Evolutionary conservation across 352 stramenopile genomes (phyloP).

Genomic region (Phytophthora sansomeana): DNA sequence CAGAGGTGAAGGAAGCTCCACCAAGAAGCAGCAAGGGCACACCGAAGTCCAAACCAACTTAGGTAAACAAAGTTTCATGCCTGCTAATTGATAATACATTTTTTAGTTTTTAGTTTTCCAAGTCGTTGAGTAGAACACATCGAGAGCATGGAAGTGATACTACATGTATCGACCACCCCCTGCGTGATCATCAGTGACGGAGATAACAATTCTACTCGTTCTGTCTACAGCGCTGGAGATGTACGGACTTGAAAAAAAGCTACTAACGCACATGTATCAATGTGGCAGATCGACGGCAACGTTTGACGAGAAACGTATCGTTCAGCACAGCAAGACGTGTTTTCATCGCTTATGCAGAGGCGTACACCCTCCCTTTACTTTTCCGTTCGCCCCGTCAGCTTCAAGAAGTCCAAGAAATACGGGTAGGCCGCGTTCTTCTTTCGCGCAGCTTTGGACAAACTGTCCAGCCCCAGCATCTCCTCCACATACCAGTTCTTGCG

Average conservation of each 20-base stretch:
- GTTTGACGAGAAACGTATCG: too few relatives aligned
- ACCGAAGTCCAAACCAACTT: not conserved
- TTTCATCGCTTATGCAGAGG: too few relatives aligned
- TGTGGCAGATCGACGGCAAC: too few relatives aligned
- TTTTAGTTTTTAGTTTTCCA: slow-evolving; percentile 9
- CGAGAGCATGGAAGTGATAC: too few relatives aligned
- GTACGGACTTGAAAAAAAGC: too few relatives aligned
- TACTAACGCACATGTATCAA: too few relatives aligned
- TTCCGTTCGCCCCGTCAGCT: not conserved
- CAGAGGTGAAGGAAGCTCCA: slow-evolving; percentile 15
- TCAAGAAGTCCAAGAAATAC: slow-evolving; percentile 11
- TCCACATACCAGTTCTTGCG: slow-evolving; percentile 8
- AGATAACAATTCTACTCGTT: too few relatives aligned
- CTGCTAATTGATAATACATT: slow-evolving; percentile 1
- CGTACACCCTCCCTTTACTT: not conserved
- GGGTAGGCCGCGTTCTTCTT: not conserved
- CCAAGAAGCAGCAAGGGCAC: slow-evolving; percentile 1
- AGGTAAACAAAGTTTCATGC: not conserved
- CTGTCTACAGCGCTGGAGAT: too few relatives aligned
- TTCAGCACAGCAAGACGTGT: too few relatives aligned
- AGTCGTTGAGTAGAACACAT: too few relatives aligned
- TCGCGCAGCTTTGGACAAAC: not conserved
- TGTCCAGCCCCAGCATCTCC: slow-evolving; percentile 5
- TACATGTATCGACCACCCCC: too few relatives aligned
- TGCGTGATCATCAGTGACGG: too few relatives aligned